phyloP scores from a whole-genome alignment of 2,329 filamentous ascomycete genomes.

The Apiospora arundinis region DNA sequence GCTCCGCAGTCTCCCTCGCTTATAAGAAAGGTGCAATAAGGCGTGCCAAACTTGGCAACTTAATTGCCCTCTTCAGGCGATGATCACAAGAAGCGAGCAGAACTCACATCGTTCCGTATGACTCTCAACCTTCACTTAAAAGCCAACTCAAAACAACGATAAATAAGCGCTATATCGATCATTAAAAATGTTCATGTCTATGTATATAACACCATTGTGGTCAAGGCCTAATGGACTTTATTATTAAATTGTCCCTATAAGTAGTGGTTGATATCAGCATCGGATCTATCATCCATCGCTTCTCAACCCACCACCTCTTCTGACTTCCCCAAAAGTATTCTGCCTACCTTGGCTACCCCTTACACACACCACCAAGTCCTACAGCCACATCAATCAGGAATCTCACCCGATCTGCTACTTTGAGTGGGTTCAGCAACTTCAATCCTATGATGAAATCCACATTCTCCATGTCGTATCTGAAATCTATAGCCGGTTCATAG shows the following conservation, averaged over 20 bases:
- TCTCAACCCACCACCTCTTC: not conserved
- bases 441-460: not conserved
- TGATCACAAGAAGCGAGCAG: not conserved
- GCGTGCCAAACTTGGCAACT: not conserved
- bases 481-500: not conserved
- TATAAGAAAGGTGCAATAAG: slow-evolving; percentile 4
- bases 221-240: not conserved
- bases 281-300: not conserved
- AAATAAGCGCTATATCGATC: not conserved
- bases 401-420: not conserved
- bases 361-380: not conserved
- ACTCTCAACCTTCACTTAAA: not conserved
- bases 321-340: not conserved
- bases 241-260: not conserved
- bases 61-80: not conserved
- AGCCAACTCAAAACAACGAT: not conserved
- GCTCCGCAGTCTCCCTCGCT: slow-evolving; percentile 35
- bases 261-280: not conserved
- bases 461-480: not conserved
- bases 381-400: not conserved
- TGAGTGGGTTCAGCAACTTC: not conserved
- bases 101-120: not conserved
- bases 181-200: not conserved
- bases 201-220: not conserved
- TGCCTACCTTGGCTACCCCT: not conserved